phyloP scores from a whole-genome alignment of 2,329 filamentous ascomycete genomes.

The Colletotrichum kahawae region DNA sequence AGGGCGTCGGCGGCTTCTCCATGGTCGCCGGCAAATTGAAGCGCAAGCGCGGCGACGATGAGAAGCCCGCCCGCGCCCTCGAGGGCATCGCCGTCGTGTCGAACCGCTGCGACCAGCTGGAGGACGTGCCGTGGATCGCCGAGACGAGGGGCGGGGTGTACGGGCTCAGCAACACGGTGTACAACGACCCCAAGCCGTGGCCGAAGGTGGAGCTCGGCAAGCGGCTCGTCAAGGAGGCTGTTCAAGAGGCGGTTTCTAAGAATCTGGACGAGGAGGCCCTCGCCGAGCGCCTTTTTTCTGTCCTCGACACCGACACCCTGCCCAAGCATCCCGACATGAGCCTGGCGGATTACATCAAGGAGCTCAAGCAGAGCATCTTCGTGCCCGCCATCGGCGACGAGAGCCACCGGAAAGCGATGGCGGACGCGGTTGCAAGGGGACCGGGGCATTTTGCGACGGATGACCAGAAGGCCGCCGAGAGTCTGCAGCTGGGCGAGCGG shows the following conservation, averaged over 20 bases:
- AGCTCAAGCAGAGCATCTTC: conserved; percentile 66
- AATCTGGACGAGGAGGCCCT: conserved; percentile 51
- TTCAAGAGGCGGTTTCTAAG: conserved; percentile 44
- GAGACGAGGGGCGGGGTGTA: conserved; percentile 56
- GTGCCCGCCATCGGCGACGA: conserved; percentile 62
- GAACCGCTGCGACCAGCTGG: conserved; percentile 59
- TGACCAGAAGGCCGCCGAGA: conserved; percentile 37
- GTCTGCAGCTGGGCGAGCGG: conserved; percentile 33
- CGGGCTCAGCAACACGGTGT: conserved; percentile 68
- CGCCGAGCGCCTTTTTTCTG: conserved; percentile 53
- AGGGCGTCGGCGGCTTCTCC: conserved; percentile 70
- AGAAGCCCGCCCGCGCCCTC: conserved; percentile 26
- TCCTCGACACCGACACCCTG: conserved; percentile 64
- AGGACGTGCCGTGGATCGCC: conserved; percentile 63
- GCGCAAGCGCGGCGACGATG: conserved; percentile 28
- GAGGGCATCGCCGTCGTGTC: conserved; percentile 66
- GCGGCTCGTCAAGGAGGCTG: conserved; percentile 45
- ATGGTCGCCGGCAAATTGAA: conserved; percentile 68
- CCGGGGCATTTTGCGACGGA: conserved; percentile 42
- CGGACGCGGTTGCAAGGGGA: conserved; percentile 42
- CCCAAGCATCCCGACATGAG: conserved; percentile 44
- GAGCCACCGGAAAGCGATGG: conserved; percentile 49
- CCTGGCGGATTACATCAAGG: conserved; percentile 58
- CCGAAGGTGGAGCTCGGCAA: conserved; percentile 64
- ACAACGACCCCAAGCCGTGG: conserved; percentile 59